Conservation (phyloP, 1,139 yeast genomes). For the Nematodospora anomalae region DNA sequence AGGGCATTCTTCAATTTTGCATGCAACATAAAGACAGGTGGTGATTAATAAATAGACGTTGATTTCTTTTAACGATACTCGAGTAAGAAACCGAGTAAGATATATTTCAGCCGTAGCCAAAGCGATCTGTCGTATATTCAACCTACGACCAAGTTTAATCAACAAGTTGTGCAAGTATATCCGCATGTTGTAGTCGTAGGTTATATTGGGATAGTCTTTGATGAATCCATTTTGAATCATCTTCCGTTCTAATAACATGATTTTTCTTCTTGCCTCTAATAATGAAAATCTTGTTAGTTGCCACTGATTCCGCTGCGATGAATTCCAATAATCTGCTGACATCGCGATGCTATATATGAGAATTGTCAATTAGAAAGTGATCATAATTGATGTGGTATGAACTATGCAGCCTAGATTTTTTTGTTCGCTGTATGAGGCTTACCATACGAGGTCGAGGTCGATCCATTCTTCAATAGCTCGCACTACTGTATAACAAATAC, state of each 20-base stretch:
- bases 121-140: slow-evolving; percentile 78
- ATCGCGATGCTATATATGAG: slow-evolving; percentile 20
- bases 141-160: slow-evolving; percentile 72
- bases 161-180: slow-evolving; percentile 69
- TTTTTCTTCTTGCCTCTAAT: slow-evolving; percentile 40
- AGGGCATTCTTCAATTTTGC: slow-evolving; percentile 94
- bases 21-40: slow-evolving; percentile 83
- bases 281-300: slow-evolving; percentile 41
- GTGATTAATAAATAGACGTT: slow-evolving; percentile 80
- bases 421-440: too few relatives aligned
- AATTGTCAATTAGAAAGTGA: too few relatives aligned
- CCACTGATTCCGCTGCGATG: slow-evolving; percentile 46
- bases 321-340: slow-evolving; percentile 52
- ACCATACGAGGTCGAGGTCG: too few relatives aligned
- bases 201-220: slow-evolving; percentile 44
- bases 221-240: slow-evolving; percentile 50
- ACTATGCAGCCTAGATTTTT: too few relatives aligned
- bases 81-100: slow-evolving; percentile 68
- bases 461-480: too few relatives aligned
- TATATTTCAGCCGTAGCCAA: slow-evolving; percentile 89
- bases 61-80: slow-evolving; percentile 75
- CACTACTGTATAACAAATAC: too few relatives aligned
- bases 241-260: slow-evolving; percentile 41
- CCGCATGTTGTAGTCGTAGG: slow-evolving; percentile 62
- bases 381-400: neutral